These are phyloP conservation scores for Lagenidium sp. DNA, from an alignment of 352 stramenopile genomes.

Conservation along the genomic window DNA sequence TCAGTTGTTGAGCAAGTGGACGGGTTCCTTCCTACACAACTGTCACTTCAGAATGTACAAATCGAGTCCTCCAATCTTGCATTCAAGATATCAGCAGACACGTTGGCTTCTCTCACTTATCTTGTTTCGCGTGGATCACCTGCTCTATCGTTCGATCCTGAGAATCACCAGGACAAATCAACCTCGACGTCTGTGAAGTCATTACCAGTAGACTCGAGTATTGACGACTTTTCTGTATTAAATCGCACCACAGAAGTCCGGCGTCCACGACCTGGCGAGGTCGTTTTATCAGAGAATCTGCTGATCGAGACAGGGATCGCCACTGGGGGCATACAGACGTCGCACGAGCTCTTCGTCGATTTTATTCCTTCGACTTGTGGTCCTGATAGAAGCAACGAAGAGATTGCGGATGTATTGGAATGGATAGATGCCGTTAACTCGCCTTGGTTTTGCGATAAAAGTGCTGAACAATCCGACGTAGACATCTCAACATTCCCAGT, in stretches of 20 bases:
- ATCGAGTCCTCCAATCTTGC: slow-evolving; percentile 6
- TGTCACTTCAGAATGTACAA: slow-evolving; percentile 4
- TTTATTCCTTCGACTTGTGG: slow-evolving; percentile 5
- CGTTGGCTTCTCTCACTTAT: too few species aligned
- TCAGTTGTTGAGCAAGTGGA: slow-evolving; percentile 5
- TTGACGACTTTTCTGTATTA: slow-evolving; percentile 46
- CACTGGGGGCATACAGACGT: too few species aligned
- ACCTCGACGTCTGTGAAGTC: too few species aligned
- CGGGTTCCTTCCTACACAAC: not conserved
- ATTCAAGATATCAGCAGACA: slow-evolving; percentile 8
- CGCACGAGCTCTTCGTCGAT: slow-evolving; percentile 5
- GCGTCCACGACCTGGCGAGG: slow-evolving; percentile 41
- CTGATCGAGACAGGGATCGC: slow-evolving; percentile 45
- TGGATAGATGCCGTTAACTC: slow-evolving; percentile 53
- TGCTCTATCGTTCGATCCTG: too few species aligned
- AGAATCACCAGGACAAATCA: too few species aligned
- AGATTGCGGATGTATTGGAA: slow-evolving; percentile 12
- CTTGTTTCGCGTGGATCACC: too few species aligned
- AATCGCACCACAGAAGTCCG: slow-evolving; percentile 35
- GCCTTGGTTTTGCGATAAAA: slow-evolving; percentile 29
- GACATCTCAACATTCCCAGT: slow-evolving; percentile 3
- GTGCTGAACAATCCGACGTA: slow-evolving; percentile 4
- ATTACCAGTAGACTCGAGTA: not conserved
- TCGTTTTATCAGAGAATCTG: slow-evolving; percentile 54
- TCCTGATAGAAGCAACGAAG: not conserved